Evolutionary conservation across 345 rosid genomes (phyloP), one percentile per base, ranked within the genome.

Genomic region (Psidium guajava): DNA sequence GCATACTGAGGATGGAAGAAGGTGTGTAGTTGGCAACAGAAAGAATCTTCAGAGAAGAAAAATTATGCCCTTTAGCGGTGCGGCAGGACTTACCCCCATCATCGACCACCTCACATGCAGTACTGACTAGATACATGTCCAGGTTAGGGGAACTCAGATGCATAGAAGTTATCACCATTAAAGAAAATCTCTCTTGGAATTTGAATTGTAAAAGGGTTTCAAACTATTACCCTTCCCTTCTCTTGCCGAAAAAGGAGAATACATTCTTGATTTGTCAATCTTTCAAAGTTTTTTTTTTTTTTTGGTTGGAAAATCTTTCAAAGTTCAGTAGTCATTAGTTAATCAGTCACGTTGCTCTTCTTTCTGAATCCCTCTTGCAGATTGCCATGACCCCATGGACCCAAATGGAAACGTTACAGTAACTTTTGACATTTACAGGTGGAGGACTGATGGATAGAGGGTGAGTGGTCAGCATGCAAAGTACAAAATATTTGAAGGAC

Each of bases 1-100:
- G 87, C 90, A 96, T 83, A 85, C 93, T 94, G 86, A 97, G 82
- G 6, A 91, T 89, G 82, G 98, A 95, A 87, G 88, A 87, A 42
- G 88, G 90, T 83, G 87, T 86, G 85, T 85, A 83, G 83, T 89
- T 91, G 89, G 89, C 84, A 88, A 90, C 88, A 82, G 92, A 91
- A 42, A 96, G 83, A 87, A 97, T 85, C 18, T 91, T 90, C 84
- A 88, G 91, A 49, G 93, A 91, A 87, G 85, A 87, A 89, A 94
- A 87, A 86, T 85, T 90, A 59, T 28, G 81, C 85, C 88, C 88
- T 87, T 83, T 86, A 83, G 54, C 85, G 47, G 77, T 15, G 42
- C 3, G 0, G 75, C 11, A 28, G 6, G 42, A 64, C 75, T 84
- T 84, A 57, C 81, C 83, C 84, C 86, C 93, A 83, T 56, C 83